Evolutionary conservation across 495 filamentous ascomycete genomes (phyloP).

Genomic region (Trichoderma gamsii): DNA sequence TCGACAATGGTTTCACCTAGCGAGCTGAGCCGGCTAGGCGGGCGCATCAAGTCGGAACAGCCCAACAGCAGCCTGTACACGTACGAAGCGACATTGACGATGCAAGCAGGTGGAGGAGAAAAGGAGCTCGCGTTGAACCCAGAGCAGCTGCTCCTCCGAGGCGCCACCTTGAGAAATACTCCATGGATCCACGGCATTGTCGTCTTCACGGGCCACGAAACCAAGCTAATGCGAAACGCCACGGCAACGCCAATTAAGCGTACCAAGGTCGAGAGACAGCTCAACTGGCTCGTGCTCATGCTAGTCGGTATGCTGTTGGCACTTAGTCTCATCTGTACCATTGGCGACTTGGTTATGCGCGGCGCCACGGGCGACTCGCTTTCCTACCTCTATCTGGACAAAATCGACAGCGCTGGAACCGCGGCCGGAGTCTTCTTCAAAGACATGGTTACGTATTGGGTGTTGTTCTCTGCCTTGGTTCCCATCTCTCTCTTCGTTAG

Average conservation of each 20-base stretch:
- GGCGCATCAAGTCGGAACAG: conserved; percentile 87
- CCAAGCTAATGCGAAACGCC: conserved; percentile 97
- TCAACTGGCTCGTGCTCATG: conserved; percentile 90
- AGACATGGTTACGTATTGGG: conserved; percentile 97
- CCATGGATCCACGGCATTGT: conserved; percentile 97
- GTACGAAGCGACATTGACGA: conserved; percentile 92
- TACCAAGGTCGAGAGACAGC: conserved; percentile 85
- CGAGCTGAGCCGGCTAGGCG: conserved; percentile 81
- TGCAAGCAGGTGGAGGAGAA: conserved; percentile 89
- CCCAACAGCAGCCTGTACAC: conserved; percentile 98
- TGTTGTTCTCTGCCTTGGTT: conserved; percentile 94
- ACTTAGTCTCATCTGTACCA: conserved; percentile 81
- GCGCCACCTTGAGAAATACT: conserved; percentile 91
- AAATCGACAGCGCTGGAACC: conserved; percentile 35
- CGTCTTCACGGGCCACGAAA: conserved; percentile 97
- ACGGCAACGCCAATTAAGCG: conserved; percentile 97
- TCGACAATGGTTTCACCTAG: conserved; percentile 76
- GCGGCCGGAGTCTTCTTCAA: conserved; percentile 78
- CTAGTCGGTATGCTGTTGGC: conserved; percentile 76
- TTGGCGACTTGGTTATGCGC: conserved; percentile 81
- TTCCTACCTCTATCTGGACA: conserved; percentile 62
- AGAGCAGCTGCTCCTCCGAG: conserved; percentile 67
- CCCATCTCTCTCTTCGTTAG: conserved; percentile 98
- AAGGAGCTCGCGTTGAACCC: conserved; percentile 81
- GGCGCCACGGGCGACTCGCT: conserved; percentile 53